Percentiles rank a stretch among this genome's conserved stretches.
Evolutionary conservation across 169 alveolate species (phyloP).

Genomic region (Blepharisma undulans): DNA sequence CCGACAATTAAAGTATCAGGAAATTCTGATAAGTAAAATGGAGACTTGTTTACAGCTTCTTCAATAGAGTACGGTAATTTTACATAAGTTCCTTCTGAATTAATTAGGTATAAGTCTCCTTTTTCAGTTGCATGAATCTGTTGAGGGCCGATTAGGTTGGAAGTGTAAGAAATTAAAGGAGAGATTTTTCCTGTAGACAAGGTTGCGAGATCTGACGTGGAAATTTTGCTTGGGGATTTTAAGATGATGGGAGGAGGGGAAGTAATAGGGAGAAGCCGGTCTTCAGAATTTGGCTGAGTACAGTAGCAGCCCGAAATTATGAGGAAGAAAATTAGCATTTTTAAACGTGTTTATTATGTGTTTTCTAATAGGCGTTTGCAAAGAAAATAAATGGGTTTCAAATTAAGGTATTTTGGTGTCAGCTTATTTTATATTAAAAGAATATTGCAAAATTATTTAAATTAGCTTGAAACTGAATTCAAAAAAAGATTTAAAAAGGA

Average conservation of each 20-base stretch:
- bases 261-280: background rate
- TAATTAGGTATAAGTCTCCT: background rate
- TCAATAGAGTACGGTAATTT: background rate
- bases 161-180: background rate
- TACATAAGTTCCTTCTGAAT: background rate
- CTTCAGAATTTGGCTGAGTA: background rate
- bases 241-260: background rate
- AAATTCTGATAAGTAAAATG: background rate
- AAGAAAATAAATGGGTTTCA: background rate
- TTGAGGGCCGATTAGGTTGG: background rate
- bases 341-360: background rate
- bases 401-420: too few relatives aligned
- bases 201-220: background rate
- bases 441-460: too few relatives aligned
- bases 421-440: too few relatives aligned
- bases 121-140: background rate
- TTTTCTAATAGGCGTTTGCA: background rate
- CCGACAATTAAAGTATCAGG: background rate
- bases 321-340: background rate
- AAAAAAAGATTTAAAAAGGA: too few relatives aligned
- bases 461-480: too few relatives aligned
- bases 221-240: background rate
- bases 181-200: background rate
- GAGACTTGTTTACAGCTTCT: background rate
- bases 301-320: background rate